Percentiles rank a stretch among this genome's conserved stretches.
Conservation (phyloP, 2,329 filamentous ascomycete species). For the Calonectria multiphialidica region DNA sequence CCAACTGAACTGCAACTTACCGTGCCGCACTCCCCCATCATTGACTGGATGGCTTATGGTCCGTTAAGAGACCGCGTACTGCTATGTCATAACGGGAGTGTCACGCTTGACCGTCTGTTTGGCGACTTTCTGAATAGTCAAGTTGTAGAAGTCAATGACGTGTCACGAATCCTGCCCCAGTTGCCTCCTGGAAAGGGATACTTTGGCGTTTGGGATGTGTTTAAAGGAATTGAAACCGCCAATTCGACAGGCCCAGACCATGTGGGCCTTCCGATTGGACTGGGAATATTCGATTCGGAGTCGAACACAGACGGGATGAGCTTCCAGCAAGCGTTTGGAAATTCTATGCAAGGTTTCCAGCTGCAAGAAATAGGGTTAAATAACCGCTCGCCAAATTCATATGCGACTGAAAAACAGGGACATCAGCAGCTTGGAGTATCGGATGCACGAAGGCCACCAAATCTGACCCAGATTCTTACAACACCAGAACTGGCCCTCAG, state of each 20-base stretch:
- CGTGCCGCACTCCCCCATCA: slow-evolving; percentile 1
- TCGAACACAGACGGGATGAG: too few species aligned
- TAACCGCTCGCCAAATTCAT: too few species aligned
- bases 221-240: background rate
- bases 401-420: too few species aligned
- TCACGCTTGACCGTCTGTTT: background rate
- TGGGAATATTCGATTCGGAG: background rate
- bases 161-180: background rate
- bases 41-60: slow-evolving; percentile 1
- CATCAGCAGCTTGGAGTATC: too few species aligned
- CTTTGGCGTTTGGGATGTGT: slow-evolving; percentile 5
- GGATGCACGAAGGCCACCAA: too few species aligned
- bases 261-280: background rate
- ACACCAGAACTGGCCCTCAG: background rate
- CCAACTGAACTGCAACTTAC: background rate
- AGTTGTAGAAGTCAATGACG: background rate
- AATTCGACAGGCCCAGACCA: too few species aligned
- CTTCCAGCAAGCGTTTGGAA: too few species aligned
- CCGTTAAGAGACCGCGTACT: background rate
- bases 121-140: background rate
- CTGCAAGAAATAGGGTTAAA: too few species aligned
- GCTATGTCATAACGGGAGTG: background rate
- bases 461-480: background rate
- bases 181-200: background rate
- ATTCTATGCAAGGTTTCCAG: too few species aligned